Base-by-base conservation (phyloP, 2,329 filamentous ascomycete genomes). In the Aureobasidium sp. region DNA sequence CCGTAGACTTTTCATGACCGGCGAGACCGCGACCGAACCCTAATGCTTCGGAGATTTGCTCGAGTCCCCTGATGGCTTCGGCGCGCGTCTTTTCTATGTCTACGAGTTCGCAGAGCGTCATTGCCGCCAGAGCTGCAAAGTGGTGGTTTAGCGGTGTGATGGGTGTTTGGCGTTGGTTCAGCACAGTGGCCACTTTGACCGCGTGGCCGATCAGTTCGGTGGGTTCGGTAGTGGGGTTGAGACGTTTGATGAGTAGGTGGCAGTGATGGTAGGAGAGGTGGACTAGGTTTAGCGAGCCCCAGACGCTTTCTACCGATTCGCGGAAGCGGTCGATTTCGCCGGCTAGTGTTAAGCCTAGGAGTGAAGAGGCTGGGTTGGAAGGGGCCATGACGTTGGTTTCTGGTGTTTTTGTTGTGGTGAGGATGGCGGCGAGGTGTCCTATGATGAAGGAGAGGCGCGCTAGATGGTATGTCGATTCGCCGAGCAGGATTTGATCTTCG, bases 221-320 rank as follows among this genome's bases (percentile, higher is more conserved):
- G 0, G 82, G 77, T 42, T 81, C 80, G 0, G 80, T 77, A 11
- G 77, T 78, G 1, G 82, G 79, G 38, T 80, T 81, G 58, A 85
- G 75, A 2, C 88, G 77, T 55, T 84, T 83, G 10, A 83, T 78
- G 19, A 90, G 75, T 9, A 89, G 77, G 63, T 84, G 83, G 65
- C 83, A 79, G 69, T 89, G 85, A 81, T 87, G 88, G 72, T 88
- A 89, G 19, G 81, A 81, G 25, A 90, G 77, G 65, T 87, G 83
- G 2, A 89, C 77, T 33, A 86, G 78, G 23, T 82, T 82, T 27
- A 85, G 74, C 45, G 79, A 77, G 13, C 77, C 73, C 69, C 74
- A 75, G 49, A 76, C 69, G 7, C 68, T 71, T 3, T 86, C 84
- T 1, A 89, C 77, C 58, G 83, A 79, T 69, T 87, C 84, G 8